Evolutionary conservation across 768 basidiomycete species (phyloP).

Genomic region (Xanthoconium purpureum): DNA sequence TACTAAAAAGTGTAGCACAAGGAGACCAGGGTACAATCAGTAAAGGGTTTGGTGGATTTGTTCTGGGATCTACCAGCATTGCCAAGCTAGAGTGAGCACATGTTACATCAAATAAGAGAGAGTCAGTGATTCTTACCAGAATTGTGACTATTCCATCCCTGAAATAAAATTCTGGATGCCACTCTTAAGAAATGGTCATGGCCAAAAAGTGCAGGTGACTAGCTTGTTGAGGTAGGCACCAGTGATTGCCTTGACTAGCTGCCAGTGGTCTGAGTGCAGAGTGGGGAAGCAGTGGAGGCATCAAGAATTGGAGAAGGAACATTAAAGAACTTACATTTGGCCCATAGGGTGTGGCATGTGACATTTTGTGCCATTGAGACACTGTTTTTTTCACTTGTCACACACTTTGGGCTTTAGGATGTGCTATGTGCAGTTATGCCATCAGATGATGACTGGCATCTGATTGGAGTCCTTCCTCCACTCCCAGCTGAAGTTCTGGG

Average conservation of each 20-base stretch:
- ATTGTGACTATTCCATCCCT: not conserved
- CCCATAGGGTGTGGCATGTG: not conserved
- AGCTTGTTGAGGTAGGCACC: not conserved
- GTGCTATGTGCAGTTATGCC: not conserved
- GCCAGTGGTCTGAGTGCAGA: not conserved
- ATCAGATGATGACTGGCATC: not conserved
- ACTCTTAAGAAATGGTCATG: not conserved
- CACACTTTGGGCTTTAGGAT: not conserved
- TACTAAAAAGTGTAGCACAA: not conserved
- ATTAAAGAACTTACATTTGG: too few relatives aligned
- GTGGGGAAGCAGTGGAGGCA: too few relatives aligned
- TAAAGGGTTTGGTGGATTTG: not conserved
- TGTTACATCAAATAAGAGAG: not conserved
- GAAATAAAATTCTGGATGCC: not conserved
- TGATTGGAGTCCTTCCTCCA: not conserved
- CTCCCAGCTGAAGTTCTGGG: conserved; percentile 8
- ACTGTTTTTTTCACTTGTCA: too few relatives aligned
- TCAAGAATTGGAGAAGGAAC: too few relatives aligned
- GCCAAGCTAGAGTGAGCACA: not conserved
- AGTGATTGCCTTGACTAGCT: not conserved
- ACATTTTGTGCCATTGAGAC: not conserved
- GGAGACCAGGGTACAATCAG: not conserved
- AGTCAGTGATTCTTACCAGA: not conserved
- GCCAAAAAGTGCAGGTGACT: not conserved
- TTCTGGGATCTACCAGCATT: not conserved